Conservation (phyloP, 2,329 filamentous ascomycete species). For the Purpureocillium takamizusanense region DNA sequence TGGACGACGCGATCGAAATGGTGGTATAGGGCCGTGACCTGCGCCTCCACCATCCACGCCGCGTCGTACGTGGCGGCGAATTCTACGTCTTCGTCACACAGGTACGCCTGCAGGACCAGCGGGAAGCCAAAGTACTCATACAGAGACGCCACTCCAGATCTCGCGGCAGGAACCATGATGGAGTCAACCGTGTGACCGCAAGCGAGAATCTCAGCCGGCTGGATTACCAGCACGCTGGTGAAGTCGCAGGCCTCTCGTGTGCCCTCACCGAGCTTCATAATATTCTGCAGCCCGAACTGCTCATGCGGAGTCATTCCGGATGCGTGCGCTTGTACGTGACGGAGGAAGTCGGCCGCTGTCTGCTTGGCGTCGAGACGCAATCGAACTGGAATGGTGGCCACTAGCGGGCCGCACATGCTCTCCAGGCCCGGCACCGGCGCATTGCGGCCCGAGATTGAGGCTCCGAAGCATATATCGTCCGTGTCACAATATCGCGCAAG, state of each 20-base stretch:
- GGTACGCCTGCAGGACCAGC: constrained; percentile 2
- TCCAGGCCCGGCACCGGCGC: constrained; percentile 12
- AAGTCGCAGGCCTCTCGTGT: constrained; percentile 7
- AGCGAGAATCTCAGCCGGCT: constrained; percentile 1
- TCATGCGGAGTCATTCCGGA: constrained; percentile 8
- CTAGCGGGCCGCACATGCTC: constrained; percentile 11
- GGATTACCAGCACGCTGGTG: constrained; percentile 8
- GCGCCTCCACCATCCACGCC: not conserved
- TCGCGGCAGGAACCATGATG: not conserved
- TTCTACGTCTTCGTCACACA: not conserved
- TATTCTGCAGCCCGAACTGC: constrained; percentile 8
- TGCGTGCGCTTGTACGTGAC: constrained; percentile 8
- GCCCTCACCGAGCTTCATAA: constrained; percentile 6
- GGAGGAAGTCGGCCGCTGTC: constrained; percentile 7
- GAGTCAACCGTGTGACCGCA: not conserved
- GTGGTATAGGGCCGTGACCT: constrained; percentile 2
- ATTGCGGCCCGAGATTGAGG: constrained; percentile 14
- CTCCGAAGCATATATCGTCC: constrained; percentile 16
- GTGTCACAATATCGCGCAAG: constrained; percentile 8
- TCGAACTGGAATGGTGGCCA: constrained; percentile 11
- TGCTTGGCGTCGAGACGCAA: constrained; percentile 4
- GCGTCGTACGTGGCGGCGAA: constrained; percentile 5
- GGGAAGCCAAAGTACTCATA: constrained; percentile 8
- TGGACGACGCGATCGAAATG: constrained; percentile 1
- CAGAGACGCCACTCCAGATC: no score